These are phyloP conservation scores for Ramaria rubella DNA, from an alignment of 768 basidiomycete species.

Conservation along the genomic window DNA sequence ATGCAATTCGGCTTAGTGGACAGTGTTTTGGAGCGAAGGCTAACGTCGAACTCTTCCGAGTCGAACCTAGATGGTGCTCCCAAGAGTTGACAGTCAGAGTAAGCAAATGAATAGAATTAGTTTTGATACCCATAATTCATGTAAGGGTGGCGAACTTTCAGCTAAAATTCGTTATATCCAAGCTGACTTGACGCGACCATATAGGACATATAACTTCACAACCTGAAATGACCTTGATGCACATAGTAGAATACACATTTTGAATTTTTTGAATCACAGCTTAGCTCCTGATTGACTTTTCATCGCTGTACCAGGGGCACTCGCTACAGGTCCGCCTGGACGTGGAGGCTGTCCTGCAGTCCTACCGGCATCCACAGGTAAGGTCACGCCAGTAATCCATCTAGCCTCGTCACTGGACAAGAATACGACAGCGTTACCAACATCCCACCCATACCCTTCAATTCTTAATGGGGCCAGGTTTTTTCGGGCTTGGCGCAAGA, in stretches of 20 bases:
- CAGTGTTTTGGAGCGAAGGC: constrained; percentile 61
- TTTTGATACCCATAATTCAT: too few species aligned
- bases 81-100: not conserved
- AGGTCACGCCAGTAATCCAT: constrained; percentile 2
- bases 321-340: not conserved
- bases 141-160: too few species aligned
- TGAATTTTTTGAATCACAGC: not conserved
- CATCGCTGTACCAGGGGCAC: not conserved
- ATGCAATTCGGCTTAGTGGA: constrained; percentile 90
- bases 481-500: not conserved
- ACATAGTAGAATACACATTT: not conserved
- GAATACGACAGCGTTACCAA: constrained; percentile 3
- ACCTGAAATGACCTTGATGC: not conserved
- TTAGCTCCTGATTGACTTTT: not conserved
- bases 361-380: constrained; percentile 6
- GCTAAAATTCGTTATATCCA: too few species aligned
- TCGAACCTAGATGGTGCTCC: not conserved
- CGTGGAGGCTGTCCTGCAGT: not conserved
- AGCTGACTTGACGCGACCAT: too few species aligned
- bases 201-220: too few species aligned
- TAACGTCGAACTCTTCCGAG: not conserved
- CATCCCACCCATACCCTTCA: constrained; percentile 3
- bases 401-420: constrained; percentile 10
- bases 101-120: not conserved
- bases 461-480: not conserved